These are phyloP conservation scores for Neurospora crassa DNA, from an alignment of 2,329 filamentous ascomycete genomes.

Conservation along the genomic window DNA sequence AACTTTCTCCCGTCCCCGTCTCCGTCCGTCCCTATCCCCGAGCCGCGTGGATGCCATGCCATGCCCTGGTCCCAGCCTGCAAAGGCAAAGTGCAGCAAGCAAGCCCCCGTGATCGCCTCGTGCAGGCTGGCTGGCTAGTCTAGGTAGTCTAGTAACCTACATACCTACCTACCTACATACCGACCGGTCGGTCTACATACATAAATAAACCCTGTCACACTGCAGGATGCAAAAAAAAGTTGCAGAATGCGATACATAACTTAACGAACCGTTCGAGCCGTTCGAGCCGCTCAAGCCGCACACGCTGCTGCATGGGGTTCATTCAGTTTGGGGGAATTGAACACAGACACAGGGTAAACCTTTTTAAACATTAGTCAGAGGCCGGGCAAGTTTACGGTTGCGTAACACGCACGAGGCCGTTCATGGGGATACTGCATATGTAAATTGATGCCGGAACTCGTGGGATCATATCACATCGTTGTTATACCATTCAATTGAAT, in stretches of 20 bases:
- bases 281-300: neutral
- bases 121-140: neutral
- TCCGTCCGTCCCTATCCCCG: neutral
- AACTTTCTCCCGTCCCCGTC: neutral
- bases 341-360: too few species aligned
- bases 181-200: neutral
- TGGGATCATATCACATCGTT: neutral
- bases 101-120: neutral
- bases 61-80: neutral
- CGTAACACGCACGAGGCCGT: neutral
- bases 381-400: neutral
- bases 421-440: neutral
- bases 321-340: neutral
- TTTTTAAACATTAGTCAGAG: neutral
- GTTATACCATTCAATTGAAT: neutral
- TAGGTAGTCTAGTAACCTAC: too few species aligned
- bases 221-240: neutral
- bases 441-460: neutral
- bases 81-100: neutral
- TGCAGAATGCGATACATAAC: neutral
- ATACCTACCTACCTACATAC: too few species aligned
- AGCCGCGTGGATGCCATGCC: neutral
- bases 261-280: neutral
- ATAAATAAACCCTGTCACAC: neutral
- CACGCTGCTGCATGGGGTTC: neutral